Base-by-base conservation (phyloP, 2,329 filamentous ascomycete species). In the Fusarium ambrosium region DNA sequence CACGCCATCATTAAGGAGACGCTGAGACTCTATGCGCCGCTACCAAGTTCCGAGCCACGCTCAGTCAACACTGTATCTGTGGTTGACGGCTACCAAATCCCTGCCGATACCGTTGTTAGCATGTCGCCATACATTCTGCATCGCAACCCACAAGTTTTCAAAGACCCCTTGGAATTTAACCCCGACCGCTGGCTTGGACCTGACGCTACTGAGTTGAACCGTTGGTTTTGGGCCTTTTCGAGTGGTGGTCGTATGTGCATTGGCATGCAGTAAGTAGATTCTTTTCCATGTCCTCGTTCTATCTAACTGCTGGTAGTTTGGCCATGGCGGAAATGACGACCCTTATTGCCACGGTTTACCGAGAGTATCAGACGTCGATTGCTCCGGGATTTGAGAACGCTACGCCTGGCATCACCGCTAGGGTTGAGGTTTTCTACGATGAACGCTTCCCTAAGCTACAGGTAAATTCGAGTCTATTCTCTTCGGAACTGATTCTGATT, bases 1-100 rank as follows among this genome's bases (percentile, higher is more conserved):
- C 81, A 87, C 56, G 87, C 86, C 2, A 80, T 89, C 1, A 84
- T 89, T 71, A 87, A 86, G 55, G 88, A 90, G 75, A 87, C 87
- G 0, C 73, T 89, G 4, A 79, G 87, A 1, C 78, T 90, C 0
- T 86, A 87, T 55, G 83, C 87, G 13, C 87, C 88, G 0, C 81
- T 90, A 9, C 88, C 89, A 0, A 86, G 86, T 27, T 86, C 84
- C 0, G 84, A 89, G 62, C 88, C 88, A 8, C 82, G 88, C 6
- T 84, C 83, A 36, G 29, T 75, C 1, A 66, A 67, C 0, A 32
- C 29, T 2, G 77, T 74, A 9, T 66, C 71, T 1, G 63, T 63
- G 0, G 69, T 81, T 2, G 76, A 80, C 16, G 79, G 77, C 3
- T 81, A 78, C 20, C 22, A 37, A 0, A 75, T 81, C 10, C 79